Conservation (phyloP, 2,329 filamentous ascomycete species). For the Raffaelea arxii region DNA sequence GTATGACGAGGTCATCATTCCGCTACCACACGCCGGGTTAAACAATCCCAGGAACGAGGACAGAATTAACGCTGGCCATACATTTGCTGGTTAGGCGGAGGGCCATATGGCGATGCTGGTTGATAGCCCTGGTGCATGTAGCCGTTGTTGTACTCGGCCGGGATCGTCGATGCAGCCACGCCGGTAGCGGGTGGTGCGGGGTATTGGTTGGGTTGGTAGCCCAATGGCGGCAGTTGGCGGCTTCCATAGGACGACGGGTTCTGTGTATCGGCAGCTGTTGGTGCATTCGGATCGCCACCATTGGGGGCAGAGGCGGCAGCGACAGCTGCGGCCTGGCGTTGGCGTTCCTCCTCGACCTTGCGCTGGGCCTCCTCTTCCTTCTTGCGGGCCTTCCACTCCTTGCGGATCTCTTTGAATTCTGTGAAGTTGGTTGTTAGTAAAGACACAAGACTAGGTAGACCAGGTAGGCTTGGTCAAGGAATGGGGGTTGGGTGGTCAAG, state of each 20-base stretch:
- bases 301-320: conserved; percentile 39
- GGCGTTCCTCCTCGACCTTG: conserved; percentile 85
- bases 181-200: conserved; percentile 48
- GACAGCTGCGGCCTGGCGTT: conserved; percentile 39
- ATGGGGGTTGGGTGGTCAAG: too few species aligned
- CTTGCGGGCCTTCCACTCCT: conserved; percentile 98
- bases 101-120: conserved; percentile 48
- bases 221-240: conserved; percentile 65
- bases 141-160: conserved; percentile 44
- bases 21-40: too few species aligned
- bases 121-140: conserved; percentile 50
- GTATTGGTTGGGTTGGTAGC: conserved; percentile 60
- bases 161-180: conserved; percentile 42
- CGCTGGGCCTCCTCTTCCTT: conserved; percentile 92
- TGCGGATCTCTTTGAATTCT: conserved; percentile 92
- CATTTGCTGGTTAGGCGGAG: conserved; percentile 46
- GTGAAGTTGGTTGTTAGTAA: conserved; percentile 7
- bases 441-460: too few species aligned
- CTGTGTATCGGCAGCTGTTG: conserved; percentile 41
- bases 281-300: conserved; percentile 40
- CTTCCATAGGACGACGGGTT: conserved; percentile 47
- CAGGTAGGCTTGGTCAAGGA: conserved; percentile 3
- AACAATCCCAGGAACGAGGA: neutral
- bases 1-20: too few species aligned
- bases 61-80: conserved; percentile 38